Conservation (phyloP, 2,329 filamentous ascomycete species). For the Sporothrix inflata region DNA sequence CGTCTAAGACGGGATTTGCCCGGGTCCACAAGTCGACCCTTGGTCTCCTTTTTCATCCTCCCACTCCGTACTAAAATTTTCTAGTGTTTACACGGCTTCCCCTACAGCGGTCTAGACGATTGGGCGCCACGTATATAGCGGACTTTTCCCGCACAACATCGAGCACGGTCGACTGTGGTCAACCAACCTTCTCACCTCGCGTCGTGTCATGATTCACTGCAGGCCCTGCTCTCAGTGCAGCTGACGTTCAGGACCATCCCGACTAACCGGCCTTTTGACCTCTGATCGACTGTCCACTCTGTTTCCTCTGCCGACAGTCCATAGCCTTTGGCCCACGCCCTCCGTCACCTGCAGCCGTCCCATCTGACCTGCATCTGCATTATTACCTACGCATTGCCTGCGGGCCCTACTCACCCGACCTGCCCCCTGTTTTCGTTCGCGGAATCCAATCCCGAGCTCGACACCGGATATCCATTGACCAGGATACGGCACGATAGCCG, state of each 20-base stretch:
- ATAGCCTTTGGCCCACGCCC: too few relatives aligned
- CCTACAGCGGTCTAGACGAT: not conserved
- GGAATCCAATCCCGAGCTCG: not conserved
- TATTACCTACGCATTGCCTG: not conserved
- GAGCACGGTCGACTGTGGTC: not conserved
- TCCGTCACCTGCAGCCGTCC: not conserved
- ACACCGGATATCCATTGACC: not conserved
- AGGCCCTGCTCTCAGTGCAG: not conserved
- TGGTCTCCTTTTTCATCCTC: not conserved
- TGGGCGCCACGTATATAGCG: not conserved
- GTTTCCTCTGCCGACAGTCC: not conserved
- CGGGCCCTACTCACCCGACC: not conserved
- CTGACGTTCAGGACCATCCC: not conserved
- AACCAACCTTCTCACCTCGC: not conserved
- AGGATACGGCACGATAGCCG: not conserved
- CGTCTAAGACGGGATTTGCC: not conserved
- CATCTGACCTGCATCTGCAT: not conserved
- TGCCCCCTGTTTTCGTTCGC: not conserved
- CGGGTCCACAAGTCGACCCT: not conserved
- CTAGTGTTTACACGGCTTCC: too few relatives aligned
- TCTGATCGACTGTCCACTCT: not conserved
- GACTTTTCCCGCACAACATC: constrained; percentile 6
- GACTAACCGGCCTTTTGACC: not conserved
- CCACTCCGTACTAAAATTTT: not conserved
- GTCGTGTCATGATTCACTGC: not conserved